A percentile compares a stretch with the other conserved stretches of the same genome.
Conservation (phyloP, 2,329 filamentous ascomycete genomes). For the Diaporthe ilicicola region DNA sequence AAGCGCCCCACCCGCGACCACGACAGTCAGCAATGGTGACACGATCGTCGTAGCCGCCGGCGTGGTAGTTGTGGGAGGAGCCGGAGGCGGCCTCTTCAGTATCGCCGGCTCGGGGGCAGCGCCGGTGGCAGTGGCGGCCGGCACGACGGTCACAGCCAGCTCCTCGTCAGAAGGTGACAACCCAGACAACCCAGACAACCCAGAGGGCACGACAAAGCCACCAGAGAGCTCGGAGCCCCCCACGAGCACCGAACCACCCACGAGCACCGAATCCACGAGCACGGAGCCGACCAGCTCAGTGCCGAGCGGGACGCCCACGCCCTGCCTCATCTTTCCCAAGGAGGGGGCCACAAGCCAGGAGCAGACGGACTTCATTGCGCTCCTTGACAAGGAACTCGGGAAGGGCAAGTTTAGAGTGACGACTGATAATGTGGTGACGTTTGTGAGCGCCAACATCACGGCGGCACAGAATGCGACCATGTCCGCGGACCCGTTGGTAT, state of each 20-base stretch:
- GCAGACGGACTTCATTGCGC: not conserved
- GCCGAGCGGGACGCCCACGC: not conserved
- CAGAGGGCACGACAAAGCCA: not conserved
- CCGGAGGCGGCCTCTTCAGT: not conserved
- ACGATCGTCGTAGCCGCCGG: constrained; percentile 1
- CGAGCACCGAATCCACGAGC: not conserved
- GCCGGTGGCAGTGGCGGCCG: constrained; percentile 4
- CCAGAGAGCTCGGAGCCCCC: not conserved
- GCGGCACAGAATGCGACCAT: not conserved
- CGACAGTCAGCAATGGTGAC: constrained; percentile 15
- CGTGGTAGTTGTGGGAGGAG: not conserved
- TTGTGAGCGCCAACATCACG: constrained; percentile 2
- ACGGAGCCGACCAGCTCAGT: constrained; percentile 4
- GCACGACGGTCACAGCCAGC: not conserved
- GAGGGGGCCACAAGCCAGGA: constrained; percentile 5
- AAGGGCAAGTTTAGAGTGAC: constrained; percentile 7
- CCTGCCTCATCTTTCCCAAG: constrained; percentile 10
- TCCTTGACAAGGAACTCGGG: constrained; percentile 3
- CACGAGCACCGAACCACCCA: constrained; percentile 3
- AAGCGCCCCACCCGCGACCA: constrained; percentile 5
- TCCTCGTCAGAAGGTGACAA: not conserved
- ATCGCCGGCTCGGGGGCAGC: constrained; percentile 4
- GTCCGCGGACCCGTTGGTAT: not conserved
- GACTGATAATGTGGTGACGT: not conserved
- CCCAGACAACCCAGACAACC: constrained; percentile 1